Base-by-base conservation (phyloP, 208 protist genomes). In the Leishmania lainsoni region DNA sequence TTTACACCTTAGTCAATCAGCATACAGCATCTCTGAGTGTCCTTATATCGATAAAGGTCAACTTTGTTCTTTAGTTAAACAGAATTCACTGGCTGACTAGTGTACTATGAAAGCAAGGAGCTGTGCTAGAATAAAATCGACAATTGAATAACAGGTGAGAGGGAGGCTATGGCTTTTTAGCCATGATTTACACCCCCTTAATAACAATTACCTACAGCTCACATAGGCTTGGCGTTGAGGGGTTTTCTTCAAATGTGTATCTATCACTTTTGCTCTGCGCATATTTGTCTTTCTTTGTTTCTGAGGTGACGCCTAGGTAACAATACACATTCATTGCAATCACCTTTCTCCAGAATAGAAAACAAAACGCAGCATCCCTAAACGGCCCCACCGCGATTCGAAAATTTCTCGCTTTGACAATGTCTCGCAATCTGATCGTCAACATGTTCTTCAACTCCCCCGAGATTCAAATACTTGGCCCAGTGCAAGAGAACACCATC, bases 361-460 rank as follows among this genome's bases (percentile, higher is more conserved):
- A 76, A 61, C 20, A 39, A 76, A 66, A 32, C 10, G 29, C 20
- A 54, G 9, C 16, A 54, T 29, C 48, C 26, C 5, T 45, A 73
- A 32, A 73, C 42, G 48, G 26, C 22, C 8, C 12, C 8, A 14
- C 10, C 45, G 20, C 75, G 17, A 9, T 52, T 75, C n/a, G 22
- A 52, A 51, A 70, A 5, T 59, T 29, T 8, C n/a, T 42, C 52
- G 32, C 48, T 61, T 61, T 61, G 35, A 86, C 26, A 84, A 97
- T 97, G 93, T 81, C 86, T 9, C 90, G 87, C 42, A 91, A 86
- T 66, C 87, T 98, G 76, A 80, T 96, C 65, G 84, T 98, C 58
- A 94, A 94, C 80, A 79, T 96, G 69, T 88, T 92, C 52, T 95
- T 96, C 77, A 98, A 98, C 90, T 91, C 86, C 80, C 95, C 95